Conservation (phyloP, 306 rosid genomes). For the Trifolium repens region DNA sequence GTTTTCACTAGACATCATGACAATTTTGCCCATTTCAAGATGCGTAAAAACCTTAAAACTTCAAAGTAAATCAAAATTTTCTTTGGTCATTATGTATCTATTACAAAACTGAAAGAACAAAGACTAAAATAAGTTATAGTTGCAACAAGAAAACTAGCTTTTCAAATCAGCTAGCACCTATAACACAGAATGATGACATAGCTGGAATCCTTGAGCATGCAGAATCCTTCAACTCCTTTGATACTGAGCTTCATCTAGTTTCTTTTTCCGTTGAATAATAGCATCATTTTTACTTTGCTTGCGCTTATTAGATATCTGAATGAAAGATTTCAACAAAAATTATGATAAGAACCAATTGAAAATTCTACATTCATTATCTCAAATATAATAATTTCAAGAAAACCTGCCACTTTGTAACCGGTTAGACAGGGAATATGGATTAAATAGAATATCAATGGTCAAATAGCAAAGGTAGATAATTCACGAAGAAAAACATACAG, state of each 20-base stretch:
- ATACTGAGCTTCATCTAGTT: conserved; percentile 56
- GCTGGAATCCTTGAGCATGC: conserved; percentile 13
- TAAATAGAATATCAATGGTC: too few relatives aligned
- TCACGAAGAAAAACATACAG: too few relatives aligned
- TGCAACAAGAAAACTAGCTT: conserved; percentile 13
- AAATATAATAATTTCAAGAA: too few relatives aligned
- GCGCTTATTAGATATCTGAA: conserved; percentile 65
- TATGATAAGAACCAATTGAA: conserved; percentile 15
- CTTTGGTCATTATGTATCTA: not conserved
- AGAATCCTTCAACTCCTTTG: conserved; percentile 34
- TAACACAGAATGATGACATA: not conserved
- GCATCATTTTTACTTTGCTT: conserved; percentile 55
- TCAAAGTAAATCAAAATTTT: not conserved
- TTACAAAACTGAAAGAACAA: conserved; percentile 21
- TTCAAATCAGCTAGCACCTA: conserved; percentile 23
- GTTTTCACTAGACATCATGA: too few relatives aligned
- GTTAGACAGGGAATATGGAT: too few relatives aligned
- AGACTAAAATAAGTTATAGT: conserved; percentile 7
- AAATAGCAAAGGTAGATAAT: too few relatives aligned
- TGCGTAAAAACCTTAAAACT: not conserved
- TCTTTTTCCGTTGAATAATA: conserved; percentile 68
- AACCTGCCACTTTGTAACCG: not conserved
- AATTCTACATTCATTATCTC: not conserved
- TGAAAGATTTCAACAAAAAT: conserved; percentile 1
- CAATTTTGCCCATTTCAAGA: not conserved